Evolutionary conservation across 495 filamentous ascomycete genomes (phyloP), one percentile per base, ranked within the genome.

Genomic region (Chlorociboria aeruginascens): DNA sequence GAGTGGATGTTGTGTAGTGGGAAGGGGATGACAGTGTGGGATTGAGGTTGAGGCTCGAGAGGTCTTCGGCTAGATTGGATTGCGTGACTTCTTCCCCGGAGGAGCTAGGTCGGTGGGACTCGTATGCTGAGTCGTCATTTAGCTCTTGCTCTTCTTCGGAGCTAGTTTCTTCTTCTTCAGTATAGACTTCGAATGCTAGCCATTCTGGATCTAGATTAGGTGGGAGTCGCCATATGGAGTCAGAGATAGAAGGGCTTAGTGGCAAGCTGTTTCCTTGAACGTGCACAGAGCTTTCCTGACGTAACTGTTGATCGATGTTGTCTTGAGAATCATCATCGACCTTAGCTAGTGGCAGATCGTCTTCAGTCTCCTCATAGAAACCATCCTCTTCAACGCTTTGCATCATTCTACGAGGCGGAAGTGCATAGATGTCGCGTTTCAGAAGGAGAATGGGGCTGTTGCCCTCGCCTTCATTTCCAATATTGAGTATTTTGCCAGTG

Each of bases 401-500:
- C 54, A 57, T 56, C 45, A 56, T 51, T 39, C 30, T 43, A 12
- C 50, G 49, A 4, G 88, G 83, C 1, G 84, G 78, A 30, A 75
- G 58, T 35, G 89, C 87, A 53, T 84, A 81, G 6, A 79, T 50
- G 57, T 97, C 88, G 56, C 93, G 72, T 57, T 94, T 95, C 28
- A 99, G 64, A 0, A 99, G 65, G 8, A 99, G 69, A 0, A 97
- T 79, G 0, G 93, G 89, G 50, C 81, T 93, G 55, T 86, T 93
- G 6, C 79, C 78, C 7, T 74, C 72, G 4, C 79, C 79, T 30
- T 86, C 78, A 33, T 73, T 77, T 32, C 79, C 82, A 48, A 97
- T 95, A 48, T 93, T 94, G 32, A 99, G 74, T 13, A 99, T 89
- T 59, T 84, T 85, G 20, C 93, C 89, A 3, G 92, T 95, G 54